phyloP scores from a whole-genome alignment of 129 eudicot genomes.

The Saposhnikovia divaricata region DNA sequence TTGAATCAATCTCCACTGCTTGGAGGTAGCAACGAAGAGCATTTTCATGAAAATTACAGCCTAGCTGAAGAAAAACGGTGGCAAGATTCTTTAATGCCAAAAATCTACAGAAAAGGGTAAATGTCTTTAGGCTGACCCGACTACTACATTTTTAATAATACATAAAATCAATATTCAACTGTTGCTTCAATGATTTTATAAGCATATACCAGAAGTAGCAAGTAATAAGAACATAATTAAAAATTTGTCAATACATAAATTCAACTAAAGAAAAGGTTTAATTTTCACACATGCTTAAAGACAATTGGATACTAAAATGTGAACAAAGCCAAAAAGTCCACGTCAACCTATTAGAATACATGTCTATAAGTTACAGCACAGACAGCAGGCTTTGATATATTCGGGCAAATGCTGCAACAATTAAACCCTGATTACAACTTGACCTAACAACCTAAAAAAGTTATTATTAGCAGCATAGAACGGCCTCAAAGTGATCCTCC shows the following conservation, averaged over 20 bases:
- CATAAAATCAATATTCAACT: neutral
- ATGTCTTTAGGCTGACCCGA: neutral
- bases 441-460: neutral
- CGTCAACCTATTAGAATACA: neutral
- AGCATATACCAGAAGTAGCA: neutral
- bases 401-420: neutral
- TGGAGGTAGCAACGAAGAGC: conserved; percentile 91
- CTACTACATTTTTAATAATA: neutral
- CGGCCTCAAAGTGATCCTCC: neutral
- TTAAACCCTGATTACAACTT: neutral
- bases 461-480: neutral
- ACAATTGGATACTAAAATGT: neutral
- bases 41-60: conserved; percentile 49
- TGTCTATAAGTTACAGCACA: neutral
- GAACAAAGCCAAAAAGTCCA: neutral
- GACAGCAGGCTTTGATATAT: neutral
- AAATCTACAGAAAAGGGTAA: conserved; percentile 40
- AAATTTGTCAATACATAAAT: neutral
- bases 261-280: neutral
- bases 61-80: conserved; percentile 81
- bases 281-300: neutral
- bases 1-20: conserved; percentile 93
- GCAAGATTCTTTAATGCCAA: conserved; percentile 91
- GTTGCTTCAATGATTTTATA: neutral
- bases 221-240: neutral